Evolutionary conservation across 2,329 filamentous ascomycete genomes (phyloP).

Genomic region (Pyricularia grisea): DNA sequence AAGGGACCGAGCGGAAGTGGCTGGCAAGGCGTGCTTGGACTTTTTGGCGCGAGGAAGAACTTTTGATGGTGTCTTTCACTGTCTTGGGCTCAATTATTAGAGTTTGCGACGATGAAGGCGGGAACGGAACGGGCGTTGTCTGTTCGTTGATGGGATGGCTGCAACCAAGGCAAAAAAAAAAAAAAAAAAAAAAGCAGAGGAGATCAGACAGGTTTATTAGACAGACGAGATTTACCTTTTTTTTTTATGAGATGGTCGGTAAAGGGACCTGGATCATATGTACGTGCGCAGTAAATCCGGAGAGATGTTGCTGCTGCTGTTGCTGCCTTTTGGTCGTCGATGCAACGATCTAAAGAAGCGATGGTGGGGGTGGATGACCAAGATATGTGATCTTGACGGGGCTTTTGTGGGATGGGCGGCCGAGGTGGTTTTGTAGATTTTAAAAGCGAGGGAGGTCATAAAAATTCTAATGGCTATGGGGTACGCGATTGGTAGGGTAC

Average conservation of each 20-base stretch:
- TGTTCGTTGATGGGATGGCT: background rate
- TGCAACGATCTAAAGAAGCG: slow-evolving; percentile 1
- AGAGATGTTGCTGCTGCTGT: background rate
- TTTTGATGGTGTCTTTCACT: background rate
- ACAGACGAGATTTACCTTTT: background rate
- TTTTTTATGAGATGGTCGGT: background rate
- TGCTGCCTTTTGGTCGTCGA: background rate
- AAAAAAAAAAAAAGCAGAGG: background rate
- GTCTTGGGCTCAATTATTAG: background rate
- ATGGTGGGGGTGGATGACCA: background rate
- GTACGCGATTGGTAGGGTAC: background rate
- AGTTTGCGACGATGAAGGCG: background rate
- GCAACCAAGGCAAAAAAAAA: background rate
- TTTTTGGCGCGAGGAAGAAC: background rate
- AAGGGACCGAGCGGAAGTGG: background rate
- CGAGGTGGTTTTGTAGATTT: slow-evolving; percentile 2
- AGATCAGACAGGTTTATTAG: background rate
- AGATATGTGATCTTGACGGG: slow-evolving; percentile 4
- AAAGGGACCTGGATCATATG: background rate
- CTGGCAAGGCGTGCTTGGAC: background rate
- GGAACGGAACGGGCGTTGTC: background rate
- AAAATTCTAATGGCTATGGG: background rate
- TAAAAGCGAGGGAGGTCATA: background rate
- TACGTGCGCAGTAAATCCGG: background rate
- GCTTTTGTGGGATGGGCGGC: background rate